Base-by-base conservation (phyloP, 108 stramenopile species). In the Conticribra guillardii region DNA sequence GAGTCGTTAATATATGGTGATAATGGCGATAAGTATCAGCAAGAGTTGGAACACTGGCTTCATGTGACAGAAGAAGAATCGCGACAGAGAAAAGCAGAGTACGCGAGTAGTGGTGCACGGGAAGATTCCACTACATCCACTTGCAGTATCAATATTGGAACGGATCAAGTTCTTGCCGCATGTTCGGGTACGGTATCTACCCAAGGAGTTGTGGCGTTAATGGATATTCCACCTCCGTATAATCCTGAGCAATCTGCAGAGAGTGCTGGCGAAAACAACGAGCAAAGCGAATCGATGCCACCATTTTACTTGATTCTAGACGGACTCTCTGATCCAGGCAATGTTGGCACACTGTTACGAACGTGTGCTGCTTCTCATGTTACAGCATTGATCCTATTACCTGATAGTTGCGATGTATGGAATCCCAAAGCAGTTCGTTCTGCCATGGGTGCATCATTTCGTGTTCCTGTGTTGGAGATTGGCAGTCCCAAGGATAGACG, bases 291-390 rank as follows among this genome's bases (percentile, higher is more conserved):
- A 26, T 31, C 16, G 22, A 54, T 11, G 3, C 58, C 74, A 18
- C 85, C 87, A 2, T 67, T 93, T 30, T 88, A 86, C 64, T 59
- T 95, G 32, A 79, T 94, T 46, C 61, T 91, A 29, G 94, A 95
- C 81, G 94, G 89, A 29, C 81, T 95, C 19, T 80, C 81, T n/a
- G 94, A 96, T 67, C 94, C 94, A 29, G 94, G 94, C 17, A 96
- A 96, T 82, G 76, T 92, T 18, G 94, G 94, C 7, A 93, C 92
- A 7, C 67, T 96, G 30, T 52, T 93, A 17, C 74, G 94, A 54
- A 75, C 89, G 11, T 72, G 81, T 23, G 75, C 82, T n/a, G 94
- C 94, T 27, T 74, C 84, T 0, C 76, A 88, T 54, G 86, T 82
- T 21, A 66, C 85, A 3, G 89, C 79, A 18, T 80, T 96, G 44